phyloP scores from a whole-genome alignment of 257 asterid genomes.

The Ehretia macrophylla region DNA sequence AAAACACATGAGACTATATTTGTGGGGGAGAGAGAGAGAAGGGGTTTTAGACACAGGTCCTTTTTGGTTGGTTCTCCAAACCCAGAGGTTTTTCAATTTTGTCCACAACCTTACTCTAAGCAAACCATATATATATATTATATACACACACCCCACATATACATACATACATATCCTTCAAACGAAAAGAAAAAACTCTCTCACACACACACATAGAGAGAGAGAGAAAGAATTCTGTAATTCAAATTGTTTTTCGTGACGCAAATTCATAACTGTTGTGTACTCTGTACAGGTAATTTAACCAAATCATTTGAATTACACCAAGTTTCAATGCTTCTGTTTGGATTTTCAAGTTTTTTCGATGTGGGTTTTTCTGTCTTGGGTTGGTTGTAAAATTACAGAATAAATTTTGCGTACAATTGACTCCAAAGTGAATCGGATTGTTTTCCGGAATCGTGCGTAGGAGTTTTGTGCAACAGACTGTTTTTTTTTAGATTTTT shows the following conservation, averaged over 20 bases:
- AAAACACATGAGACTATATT: conserved; percentile 3
- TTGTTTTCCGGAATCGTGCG: too few relatives aligned
- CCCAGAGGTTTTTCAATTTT: conserved; percentile 10
- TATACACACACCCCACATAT: too few relatives aligned
- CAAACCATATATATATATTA: conserved; percentile 9
- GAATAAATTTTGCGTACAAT: too few relatives aligned
- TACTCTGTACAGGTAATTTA: too few relatives aligned
- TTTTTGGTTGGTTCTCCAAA: conserved; percentile 11
- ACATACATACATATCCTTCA: not conserved
- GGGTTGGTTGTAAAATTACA: too few relatives aligned
- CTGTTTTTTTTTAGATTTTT: not conserved
- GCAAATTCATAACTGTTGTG: not conserved
- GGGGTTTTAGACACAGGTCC: conserved; percentile 6
- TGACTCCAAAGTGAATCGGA: too few relatives aligned
- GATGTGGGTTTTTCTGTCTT: not conserved
- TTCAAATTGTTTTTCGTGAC: not conserved
- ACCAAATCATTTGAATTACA: too few relatives aligned
- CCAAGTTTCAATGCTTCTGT: too few relatives aligned
- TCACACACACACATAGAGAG: not conserved
- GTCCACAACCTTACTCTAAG: conserved; percentile 4
- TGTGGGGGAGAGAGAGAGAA: not conserved
- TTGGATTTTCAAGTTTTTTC: too few relatives aligned
- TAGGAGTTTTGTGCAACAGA: too few relatives aligned
- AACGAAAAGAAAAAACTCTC: not conserved
- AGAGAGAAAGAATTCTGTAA: too few relatives aligned